phyloP scores from a whole-genome alignment of 2,329 filamentous ascomycete species.

The Zalaria obscura region DNA sequence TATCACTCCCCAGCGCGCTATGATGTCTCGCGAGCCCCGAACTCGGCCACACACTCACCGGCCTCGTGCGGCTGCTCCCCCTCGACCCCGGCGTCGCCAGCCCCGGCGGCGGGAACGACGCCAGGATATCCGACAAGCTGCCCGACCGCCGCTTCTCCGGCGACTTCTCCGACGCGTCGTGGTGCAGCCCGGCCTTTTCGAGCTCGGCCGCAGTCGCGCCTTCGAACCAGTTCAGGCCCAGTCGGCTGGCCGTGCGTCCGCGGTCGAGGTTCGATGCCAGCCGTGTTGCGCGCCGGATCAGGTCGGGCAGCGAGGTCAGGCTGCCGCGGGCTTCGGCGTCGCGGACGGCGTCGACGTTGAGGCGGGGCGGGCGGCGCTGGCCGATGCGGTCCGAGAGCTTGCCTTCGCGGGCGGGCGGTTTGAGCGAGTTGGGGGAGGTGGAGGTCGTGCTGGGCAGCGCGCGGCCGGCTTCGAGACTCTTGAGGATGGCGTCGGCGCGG shows the following conservation, averaged over 20 bases:
- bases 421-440: too few relatives aligned
- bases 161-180: conserved; percentile 2
- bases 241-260: conserved; percentile 51
- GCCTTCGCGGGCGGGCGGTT: not conserved
- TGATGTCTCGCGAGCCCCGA: conserved; percentile 2
- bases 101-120: conserved; percentile 47
- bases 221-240: conserved; percentile 37
- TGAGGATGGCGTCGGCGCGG: conserved; percentile 13
- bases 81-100: conserved; percentile 20
- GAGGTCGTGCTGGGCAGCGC: conserved; percentile 3
- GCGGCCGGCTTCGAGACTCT: conserved; percentile 18
- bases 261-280: conserved; percentile 79
- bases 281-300: conserved; percentile 77
- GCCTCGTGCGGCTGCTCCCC: conserved; percentile 1
- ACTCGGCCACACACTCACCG: conserved; percentile 4
- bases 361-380: conserved; percentile 46
- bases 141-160: conserved; percentile 26
- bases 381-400: conserved; percentile 27
- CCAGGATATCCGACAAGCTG: conserved; percentile 50
- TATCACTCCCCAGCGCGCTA: conserved; percentile 5
- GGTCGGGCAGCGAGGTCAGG: conserved; percentile 78
- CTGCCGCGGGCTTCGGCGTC: conserved; percentile 75
- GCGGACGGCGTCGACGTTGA: conserved; percentile 71
- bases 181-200: conserved; percentile 16
- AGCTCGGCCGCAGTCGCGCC: conserved; percentile 6